Conservation (phyloP, 306 rosid genomes). For the Cucurbita argyrosperma region DNA sequence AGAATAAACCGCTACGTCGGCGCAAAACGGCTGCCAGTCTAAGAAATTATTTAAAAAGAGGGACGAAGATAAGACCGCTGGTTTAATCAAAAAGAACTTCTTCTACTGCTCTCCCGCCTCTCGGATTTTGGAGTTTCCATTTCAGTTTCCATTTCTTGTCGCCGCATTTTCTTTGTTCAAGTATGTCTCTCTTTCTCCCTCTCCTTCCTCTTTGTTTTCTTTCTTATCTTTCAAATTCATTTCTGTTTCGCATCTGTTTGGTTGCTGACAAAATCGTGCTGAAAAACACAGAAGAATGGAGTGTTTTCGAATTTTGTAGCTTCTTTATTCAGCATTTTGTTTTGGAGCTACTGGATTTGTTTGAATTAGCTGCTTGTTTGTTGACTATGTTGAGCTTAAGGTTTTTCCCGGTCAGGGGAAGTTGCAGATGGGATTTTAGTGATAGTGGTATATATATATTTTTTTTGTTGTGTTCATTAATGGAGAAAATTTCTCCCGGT, state of each 20-base stretch:
- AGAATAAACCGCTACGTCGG: not conserved
- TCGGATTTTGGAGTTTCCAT: slow-evolving; percentile 17
- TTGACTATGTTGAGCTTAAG: not conserved
- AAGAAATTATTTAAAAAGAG: not conserved
- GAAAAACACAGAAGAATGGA: not conserved
- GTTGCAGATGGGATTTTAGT: slow-evolving; percentile 1
- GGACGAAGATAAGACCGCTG: slow-evolving; percentile 11
- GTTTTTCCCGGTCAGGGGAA: not conserved
- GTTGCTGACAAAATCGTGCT: not conserved
- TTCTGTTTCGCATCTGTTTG: not conserved
- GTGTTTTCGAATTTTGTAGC: not conserved
- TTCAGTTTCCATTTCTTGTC: not conserved
- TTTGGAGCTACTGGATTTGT: not conserved
- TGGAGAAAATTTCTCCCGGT: not conserved
- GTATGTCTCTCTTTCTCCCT: slow-evolving; percentile 16
- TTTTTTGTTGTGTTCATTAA: not conserved
- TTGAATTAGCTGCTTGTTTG: not conserved
- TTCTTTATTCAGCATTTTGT: not conserved
- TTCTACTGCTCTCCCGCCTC: slow-evolving; percentile 8
- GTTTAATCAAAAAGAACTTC: not conserved
- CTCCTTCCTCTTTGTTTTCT: not conserved
- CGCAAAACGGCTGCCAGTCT: not conserved
- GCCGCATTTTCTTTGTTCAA: not conserved
- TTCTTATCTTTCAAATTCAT: not conserved
- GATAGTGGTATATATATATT: not conserved